phyloP scores from a whole-genome alignment of 306 rosid genomes.

The Mucuna pruriens region DNA sequence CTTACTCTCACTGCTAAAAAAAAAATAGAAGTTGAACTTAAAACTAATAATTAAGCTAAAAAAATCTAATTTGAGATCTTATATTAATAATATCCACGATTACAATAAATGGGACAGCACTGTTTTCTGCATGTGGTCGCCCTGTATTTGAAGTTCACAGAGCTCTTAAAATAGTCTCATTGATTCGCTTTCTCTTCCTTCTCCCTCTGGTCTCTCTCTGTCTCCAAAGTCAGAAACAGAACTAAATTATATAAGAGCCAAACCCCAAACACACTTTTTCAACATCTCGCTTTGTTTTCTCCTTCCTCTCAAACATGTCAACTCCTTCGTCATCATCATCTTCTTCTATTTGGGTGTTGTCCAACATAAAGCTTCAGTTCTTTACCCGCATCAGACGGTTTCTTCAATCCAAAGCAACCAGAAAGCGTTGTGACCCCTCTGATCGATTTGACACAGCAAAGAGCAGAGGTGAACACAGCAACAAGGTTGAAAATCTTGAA shows the following conservation, averaged over 20 bases:
- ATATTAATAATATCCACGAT: constrained; percentile 29
- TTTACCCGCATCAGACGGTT: constrained; percentile 71
- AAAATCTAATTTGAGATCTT: constrained; percentile 30
- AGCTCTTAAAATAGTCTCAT: constrained; percentile 30
- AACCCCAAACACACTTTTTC: constrained; percentile 38
- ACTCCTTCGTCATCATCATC: constrained; percentile 48
- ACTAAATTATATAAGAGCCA: constrained; percentile 32
- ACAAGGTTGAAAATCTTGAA: constrained; percentile 34
- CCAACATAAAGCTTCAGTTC: constrained; percentile 71
- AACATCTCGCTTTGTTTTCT: neutral
- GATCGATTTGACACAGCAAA: constrained; percentile 38
- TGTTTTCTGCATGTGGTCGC: constrained; percentile 53
- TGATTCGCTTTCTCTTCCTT: constrained; percentile 34
- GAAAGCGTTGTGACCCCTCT: constrained; percentile 49
- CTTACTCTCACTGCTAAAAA: too few relatives aligned
- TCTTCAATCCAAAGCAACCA: constrained; percentile 62
- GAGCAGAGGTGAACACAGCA: constrained; percentile 12
- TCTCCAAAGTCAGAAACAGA: constrained; percentile 33
- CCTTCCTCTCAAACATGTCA: constrained; percentile 50
- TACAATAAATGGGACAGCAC: constrained; percentile 40
- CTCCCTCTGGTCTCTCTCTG: constrained; percentile 32
- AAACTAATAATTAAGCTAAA: too few relatives aligned
- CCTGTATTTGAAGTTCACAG: constrained; percentile 39
- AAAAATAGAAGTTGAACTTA: too few relatives aligned
- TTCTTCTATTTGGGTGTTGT: constrained; percentile 63